These are phyloP conservation scores for Cydonia oblonga DNA, from an alignment of 331 rosid species.

Conservation along the genomic window DNA sequence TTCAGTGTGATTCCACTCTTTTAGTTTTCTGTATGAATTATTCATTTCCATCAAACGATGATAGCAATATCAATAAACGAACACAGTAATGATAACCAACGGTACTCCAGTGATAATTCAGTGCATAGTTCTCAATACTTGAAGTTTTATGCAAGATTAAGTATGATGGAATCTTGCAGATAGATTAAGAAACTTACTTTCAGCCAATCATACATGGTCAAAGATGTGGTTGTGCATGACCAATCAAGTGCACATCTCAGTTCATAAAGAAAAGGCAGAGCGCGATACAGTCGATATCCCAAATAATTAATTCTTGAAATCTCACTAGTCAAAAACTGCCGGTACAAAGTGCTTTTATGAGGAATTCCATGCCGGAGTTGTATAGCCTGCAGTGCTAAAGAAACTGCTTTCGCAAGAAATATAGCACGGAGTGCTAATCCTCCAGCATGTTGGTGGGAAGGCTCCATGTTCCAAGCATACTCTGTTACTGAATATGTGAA, in stretches of 20 bases:
- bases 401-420: slow-evolving; percentile 77
- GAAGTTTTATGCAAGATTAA: background rate
- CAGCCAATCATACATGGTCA: slow-evolving; percentile 98
- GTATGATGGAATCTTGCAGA: background rate
- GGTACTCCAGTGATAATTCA: background rate
- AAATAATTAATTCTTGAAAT: slow-evolving; percentile 78
- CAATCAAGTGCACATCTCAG: slow-evolving; percentile 94
- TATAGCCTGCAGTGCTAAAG: slow-evolving; percentile 85
- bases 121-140: background rate
- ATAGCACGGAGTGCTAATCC: slow-evolving; percentile 76
- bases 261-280: slow-evolving; percentile 93
- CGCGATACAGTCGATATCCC: slow-evolving; percentile 91
- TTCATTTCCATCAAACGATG: too few relatives aligned
- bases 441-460: slow-evolving; percentile 45
- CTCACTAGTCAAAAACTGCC: slow-evolving; percentile 92
- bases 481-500: slow-evolving; percentile 81
- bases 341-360: slow-evolving; percentile 78
- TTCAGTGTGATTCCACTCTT: too few relatives aligned
- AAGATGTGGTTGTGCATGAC: slow-evolving; percentile 98
- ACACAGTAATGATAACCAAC: background rate
- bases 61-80: too few relatives aligned
- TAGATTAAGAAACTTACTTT: slow-evolving; percentile 49
- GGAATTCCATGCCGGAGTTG: slow-evolving; percentile 89
- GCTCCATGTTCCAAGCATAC: slow-evolving; percentile 88
- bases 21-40: too few relatives aligned